Conservation (phyloP, 306 rosid genomes). For the Cicer cuneatum region DNA sequence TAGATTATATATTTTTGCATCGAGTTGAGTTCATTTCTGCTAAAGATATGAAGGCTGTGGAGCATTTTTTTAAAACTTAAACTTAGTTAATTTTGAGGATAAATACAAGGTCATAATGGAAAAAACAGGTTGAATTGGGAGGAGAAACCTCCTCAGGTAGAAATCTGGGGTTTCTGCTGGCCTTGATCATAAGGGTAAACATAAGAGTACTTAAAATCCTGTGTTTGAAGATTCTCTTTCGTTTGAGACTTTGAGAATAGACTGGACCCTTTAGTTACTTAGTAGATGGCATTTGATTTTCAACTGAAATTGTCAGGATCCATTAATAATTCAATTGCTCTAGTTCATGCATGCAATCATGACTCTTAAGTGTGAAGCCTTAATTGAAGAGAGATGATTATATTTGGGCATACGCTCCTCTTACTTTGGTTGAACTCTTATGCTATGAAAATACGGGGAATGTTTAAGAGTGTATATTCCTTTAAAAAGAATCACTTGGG, state of each 20-base stretch:
- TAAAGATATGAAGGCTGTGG: conserved; percentile 17
- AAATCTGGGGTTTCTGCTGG: too few relatives aligned
- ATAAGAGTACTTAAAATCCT: background rate
- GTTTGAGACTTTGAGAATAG: background rate
- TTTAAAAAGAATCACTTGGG: conserved; percentile 8
- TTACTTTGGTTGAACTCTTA: background rate
- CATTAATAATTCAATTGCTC: conserved; percentile 1
- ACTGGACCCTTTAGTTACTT: background rate
- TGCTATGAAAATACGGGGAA: conserved; percentile 22
- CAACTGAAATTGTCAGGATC: conserved; percentile 21
- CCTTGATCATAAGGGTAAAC: too few relatives aligned
- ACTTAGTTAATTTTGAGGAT: conserved; percentile 6
- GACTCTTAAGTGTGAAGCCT: background rate
- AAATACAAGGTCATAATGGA: background rate
- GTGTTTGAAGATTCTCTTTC: conserved; percentile 1
- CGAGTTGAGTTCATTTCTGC: background rate
- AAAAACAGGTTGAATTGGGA: conserved; percentile 11
- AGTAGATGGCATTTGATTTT: conserved; percentile 13
- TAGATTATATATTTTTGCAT: conserved; percentile 15
- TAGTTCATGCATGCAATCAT: background rate
- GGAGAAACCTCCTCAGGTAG: too few relatives aligned
- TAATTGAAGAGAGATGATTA: too few relatives aligned
- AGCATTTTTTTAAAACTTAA: background rate
- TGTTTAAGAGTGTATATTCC: conserved; percentile 33
- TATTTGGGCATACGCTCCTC: background rate